phyloP scores from a whole-genome alignment of 139 green algal species.

The Chlorella vulgaris region DNA sequence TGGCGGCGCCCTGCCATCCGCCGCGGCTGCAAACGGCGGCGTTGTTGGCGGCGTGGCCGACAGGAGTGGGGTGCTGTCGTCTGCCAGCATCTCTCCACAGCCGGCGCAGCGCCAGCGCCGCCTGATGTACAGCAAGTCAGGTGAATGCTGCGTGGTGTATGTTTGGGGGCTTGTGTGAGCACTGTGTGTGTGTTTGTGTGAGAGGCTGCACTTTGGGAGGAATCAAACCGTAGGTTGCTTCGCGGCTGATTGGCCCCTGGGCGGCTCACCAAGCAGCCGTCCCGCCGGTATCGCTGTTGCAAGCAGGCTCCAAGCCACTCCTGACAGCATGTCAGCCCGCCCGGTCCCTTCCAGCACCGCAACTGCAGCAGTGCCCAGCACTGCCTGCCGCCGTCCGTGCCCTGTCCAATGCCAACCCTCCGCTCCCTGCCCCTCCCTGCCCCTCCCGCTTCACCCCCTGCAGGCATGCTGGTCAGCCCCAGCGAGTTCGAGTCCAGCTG shows the following conservation, averaged over 20 bases:
- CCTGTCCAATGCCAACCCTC: too few relatives aligned
- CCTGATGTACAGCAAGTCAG: constrained; percentile 40
- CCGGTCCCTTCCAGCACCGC: neutral
- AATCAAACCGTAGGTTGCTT: too few relatives aligned
- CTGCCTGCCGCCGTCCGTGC: neutral
- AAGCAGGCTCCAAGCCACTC: too few relatives aligned
- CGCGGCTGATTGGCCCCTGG: too few relatives aligned
- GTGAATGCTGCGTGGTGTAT: constrained; percentile 1
- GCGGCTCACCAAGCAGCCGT: too few relatives aligned
- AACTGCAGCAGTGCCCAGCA: too few relatives aligned
- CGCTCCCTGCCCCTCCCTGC: neutral
- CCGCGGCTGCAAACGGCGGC: neutral
- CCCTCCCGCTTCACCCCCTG: neutral
- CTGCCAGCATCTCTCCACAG: neutral
- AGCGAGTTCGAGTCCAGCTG: constrained; percentile 2
- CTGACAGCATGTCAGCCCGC: neutral
- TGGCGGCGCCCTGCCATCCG: neutral
- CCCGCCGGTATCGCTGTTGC: too few relatives aligned
- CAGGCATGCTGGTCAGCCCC: constrained; percentile 31
- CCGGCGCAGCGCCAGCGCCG: neutral
- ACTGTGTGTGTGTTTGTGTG: neutral
- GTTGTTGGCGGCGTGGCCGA: neutral
- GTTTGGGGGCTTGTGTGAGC: neutral
- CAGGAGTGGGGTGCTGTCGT: constrained; percentile 10
- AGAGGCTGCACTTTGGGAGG: too few relatives aligned